phyloP scores from a whole-genome alignment of 2,329 filamentous ascomycete species.

The Cercospora zeae-maydis region DNA sequence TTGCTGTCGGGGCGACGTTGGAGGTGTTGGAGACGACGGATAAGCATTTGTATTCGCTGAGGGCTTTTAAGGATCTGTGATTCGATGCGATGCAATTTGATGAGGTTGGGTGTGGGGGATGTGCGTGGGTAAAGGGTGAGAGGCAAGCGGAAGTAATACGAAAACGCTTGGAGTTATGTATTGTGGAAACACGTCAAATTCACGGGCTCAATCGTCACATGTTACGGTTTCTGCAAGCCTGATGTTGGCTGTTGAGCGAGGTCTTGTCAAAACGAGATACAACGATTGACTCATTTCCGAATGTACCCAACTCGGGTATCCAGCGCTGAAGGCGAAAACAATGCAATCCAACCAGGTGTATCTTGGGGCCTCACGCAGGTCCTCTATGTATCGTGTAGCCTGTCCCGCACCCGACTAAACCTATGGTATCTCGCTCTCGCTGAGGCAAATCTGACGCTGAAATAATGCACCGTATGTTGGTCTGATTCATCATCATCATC shows the following conservation, averaged over 20 bases:
- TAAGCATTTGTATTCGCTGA: conserved; percentile 51
- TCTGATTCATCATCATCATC: not conserved
- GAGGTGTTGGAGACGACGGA: conserved; percentile 57
- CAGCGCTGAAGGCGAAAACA: not conserved
- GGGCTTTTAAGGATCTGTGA: conserved; percentile 35
- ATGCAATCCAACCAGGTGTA: not conserved
- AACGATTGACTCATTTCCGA: too few species aligned
- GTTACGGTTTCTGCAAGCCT: too few species aligned
- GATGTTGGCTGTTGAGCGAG: too few species aligned
- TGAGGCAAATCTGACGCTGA: not conserved
- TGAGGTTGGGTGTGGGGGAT: not conserved
- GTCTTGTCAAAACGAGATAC: too few species aligned
- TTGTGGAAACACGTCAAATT: not conserved
- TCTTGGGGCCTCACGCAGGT: not conserved
- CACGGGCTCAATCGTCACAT: too few species aligned
- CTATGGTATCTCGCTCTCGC: conserved; percentile 1
- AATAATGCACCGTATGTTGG: not conserved
- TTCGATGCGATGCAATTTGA: not conserved
- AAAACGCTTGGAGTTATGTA: not conserved
- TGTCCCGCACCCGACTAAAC: not conserved
- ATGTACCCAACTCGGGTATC: not conserved
- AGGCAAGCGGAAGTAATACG: not conserved
- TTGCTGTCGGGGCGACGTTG: conserved; percentile 58
- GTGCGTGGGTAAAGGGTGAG: not conserved
- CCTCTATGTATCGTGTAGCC: conserved; percentile 2